A percentile compares a stretch with the other conserved stretches of the same genome.
Evolutionary conservation across 2,329 filamentous ascomycete genomes (phyloP).

Genomic region (Aspergillus pseudoglaucus): DNA sequence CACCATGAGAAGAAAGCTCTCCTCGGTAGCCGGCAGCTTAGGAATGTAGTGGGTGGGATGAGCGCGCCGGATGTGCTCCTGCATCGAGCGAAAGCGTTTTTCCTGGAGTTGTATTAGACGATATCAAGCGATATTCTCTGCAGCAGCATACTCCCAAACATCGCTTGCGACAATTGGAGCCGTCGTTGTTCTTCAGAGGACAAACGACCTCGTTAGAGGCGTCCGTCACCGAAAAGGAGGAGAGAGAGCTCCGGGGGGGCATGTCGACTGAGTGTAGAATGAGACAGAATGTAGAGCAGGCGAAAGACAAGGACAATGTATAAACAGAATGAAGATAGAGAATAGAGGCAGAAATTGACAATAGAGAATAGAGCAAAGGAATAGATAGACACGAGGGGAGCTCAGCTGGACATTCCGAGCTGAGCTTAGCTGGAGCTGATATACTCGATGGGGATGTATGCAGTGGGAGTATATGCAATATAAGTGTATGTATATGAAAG

Average conservation of each 20-base stretch:
- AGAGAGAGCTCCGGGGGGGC: conserved; percentile 69
- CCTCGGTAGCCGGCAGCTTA: conserved; percentile 94
- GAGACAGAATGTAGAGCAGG: no score
- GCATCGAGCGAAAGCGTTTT: conserved; percentile 96
- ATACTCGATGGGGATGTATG: no score
- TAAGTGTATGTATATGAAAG: no score
- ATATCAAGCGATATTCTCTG: conserved; percentile 6
- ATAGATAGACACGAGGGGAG: no score
- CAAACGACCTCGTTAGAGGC: conserved; percentile 95
- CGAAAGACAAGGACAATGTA: no score
- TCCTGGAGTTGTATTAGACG: conserved; percentile 51
- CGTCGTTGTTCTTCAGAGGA: conserved; percentile 91
- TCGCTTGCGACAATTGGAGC: conserved; percentile 92
- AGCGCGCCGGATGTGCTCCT: conserved; percentile 95
- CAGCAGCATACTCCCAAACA: conserved; percentile 84
- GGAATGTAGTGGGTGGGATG: conserved; percentile 97
- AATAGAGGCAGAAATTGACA: no score
- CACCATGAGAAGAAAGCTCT: conserved; percentile 96
- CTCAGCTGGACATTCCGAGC: no score
- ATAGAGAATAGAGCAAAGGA: no score
- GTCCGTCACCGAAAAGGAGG: conserved; percentile 87
- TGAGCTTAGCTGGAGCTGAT: no score
- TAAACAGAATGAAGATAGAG: no score
- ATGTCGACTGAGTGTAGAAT: no score
- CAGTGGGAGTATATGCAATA: no score